These are phyloP conservation scores for Epichloe coenophiala DNA, from an alignment of 2,329 filamentous ascomycete genomes.

Conservation along the genomic window DNA sequence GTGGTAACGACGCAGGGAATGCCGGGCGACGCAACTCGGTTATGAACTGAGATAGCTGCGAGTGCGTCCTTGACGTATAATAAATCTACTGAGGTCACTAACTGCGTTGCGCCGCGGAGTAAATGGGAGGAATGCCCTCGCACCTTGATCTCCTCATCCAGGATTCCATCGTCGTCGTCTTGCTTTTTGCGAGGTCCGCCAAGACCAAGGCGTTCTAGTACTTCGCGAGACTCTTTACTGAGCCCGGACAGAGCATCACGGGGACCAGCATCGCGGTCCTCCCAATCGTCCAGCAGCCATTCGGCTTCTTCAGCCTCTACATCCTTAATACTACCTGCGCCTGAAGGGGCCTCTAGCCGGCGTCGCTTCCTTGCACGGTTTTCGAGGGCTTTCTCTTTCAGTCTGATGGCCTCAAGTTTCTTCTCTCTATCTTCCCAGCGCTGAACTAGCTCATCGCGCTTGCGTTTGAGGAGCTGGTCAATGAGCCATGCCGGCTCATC, in stretches of 20 bases:
- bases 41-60: slow-evolving; percentile 79
- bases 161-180: slow-evolving; percentile 30
- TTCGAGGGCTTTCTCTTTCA: slow-evolving; percentile 46
- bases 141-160: slow-evolving; percentile 57
- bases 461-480: slow-evolving; percentile 59
- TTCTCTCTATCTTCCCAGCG: slow-evolving; percentile 61
- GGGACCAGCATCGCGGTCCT: slow-evolving; percentile 29
- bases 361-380: slow-evolving; percentile 34
- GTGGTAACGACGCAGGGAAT: slow-evolving; percentile 58
- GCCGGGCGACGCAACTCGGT: slow-evolving; percentile 66
- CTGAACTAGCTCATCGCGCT: slow-evolving; percentile 49
- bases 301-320: slow-evolving; percentile 46
- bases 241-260: slow-evolving; percentile 38
- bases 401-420: slow-evolving; percentile 51
- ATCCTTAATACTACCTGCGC: slow-evolving; percentile 4
- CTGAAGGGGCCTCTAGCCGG: slow-evolving; percentile 24
- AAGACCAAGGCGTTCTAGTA: slow-evolving; percentile 54
- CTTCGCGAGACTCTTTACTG: slow-evolving; percentile 60
- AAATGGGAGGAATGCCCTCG: slow-evolving; percentile 7
- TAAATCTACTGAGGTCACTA: slow-evolving; percentile 46
- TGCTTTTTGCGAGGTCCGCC: slow-evolving; percentile 20
- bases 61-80: slow-evolving; percentile 87
- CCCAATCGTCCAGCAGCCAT: slow-evolving; percentile 61
- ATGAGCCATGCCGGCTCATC: slow-evolving; percentile 79
- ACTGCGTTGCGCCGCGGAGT: slow-evolving; percentile 4